phyloP scores from a whole-genome alignment of 306 rosid genomes.

The Rubus parviflorus region DNA sequence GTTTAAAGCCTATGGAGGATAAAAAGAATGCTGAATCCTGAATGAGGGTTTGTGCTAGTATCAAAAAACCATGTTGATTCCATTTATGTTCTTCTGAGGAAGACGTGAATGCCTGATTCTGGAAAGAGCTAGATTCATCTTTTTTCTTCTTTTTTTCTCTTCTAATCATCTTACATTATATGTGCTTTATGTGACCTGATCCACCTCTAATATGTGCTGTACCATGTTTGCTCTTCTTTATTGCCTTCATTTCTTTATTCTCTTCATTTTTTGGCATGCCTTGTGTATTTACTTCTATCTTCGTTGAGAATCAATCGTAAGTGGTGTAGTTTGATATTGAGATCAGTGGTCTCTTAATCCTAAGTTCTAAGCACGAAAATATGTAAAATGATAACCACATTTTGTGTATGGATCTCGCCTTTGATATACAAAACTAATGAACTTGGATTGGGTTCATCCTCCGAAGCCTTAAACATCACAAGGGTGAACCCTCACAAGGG shows the following conservation, averaged over 20 bases:
- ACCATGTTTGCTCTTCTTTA: not conserved
- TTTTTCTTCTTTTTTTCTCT: conserved; percentile 16
- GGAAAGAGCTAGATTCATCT: conserved; percentile 35
- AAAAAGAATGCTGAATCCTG: conserved; percentile 53
- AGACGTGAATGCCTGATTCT: conserved; percentile 26
- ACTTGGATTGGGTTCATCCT: too few species aligned
- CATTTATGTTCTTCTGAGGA: conserved; percentile 31
- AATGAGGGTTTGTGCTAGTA: conserved; percentile 34
- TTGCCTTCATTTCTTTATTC: not conserved
- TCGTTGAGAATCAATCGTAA: too few species aligned
- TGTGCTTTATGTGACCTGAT: conserved; percentile 4
- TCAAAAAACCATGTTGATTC: conserved; percentile 30
- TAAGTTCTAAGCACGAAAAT: not conserved
- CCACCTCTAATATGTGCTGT: not conserved
- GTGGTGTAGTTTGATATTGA: not conserved
- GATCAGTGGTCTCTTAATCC: not conserved
- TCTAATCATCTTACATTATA: not conserved
- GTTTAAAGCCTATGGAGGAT: conserved; percentile 66
- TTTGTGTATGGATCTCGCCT: not conserved
- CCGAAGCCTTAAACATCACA: too few species aligned
- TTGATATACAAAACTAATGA: not conserved
- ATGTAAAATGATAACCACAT: not conserved
- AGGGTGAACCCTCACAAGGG: too few species aligned
- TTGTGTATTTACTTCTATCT: not conserved
- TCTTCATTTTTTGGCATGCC: not conserved